Evolutionary conservation across 805 yeast genomes (phyloP).

Genomic region (Zygosaccharomyces rouxii): DNA sequence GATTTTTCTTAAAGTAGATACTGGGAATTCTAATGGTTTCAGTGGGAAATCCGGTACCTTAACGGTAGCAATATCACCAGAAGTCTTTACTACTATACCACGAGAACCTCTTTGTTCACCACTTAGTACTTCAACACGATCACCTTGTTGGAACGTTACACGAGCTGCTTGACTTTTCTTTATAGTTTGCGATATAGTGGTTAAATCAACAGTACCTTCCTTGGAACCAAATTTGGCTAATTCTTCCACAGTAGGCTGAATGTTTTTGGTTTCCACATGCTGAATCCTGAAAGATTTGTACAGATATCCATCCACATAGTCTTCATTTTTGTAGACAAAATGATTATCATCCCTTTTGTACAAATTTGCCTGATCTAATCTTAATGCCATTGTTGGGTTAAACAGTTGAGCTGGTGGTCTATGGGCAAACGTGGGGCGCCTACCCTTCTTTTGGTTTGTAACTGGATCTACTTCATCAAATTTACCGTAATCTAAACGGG

Average conservation of each 20-base stretch:
- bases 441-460: conserved; percentile 45
- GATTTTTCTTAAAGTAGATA: conserved; percentile 74
- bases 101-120: conserved; percentile 92
- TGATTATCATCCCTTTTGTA: conserved; percentile 61
- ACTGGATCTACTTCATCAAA: conserved; percentile 50
- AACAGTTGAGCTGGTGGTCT: conserved; percentile 86
- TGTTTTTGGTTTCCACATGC: conserved; percentile 72
- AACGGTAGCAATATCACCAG: conserved; percentile 56
- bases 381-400: conserved; percentile 82
- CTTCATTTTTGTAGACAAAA: conserved; percentile 78
- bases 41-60: conserved; percentile 46
- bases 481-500: conserved; percentile 88
- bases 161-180: conserved; percentile 55
- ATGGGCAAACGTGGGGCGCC: conserved; percentile 52
- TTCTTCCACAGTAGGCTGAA: conserved; percentile 85
- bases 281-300: conserved; percentile 82
- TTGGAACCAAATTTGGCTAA: conserved; percentile 73
- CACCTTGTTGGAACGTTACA: conserved; percentile 82
- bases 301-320: conserved; percentile 82
- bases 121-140: conserved; percentile 80
- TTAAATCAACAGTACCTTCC: conserved; percentile 84
- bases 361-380: conserved; percentile 70
- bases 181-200: conserved; percentile 81
- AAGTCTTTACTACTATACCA: conserved; percentile 69
- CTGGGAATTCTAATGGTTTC: conserved; percentile 71